Percentiles rank a stretch among this genome's conserved stretches.
Evolutionary conservation across 352 stramenopile species (phyloP).

Genomic region (Globisporangium nagaii): DNA sequence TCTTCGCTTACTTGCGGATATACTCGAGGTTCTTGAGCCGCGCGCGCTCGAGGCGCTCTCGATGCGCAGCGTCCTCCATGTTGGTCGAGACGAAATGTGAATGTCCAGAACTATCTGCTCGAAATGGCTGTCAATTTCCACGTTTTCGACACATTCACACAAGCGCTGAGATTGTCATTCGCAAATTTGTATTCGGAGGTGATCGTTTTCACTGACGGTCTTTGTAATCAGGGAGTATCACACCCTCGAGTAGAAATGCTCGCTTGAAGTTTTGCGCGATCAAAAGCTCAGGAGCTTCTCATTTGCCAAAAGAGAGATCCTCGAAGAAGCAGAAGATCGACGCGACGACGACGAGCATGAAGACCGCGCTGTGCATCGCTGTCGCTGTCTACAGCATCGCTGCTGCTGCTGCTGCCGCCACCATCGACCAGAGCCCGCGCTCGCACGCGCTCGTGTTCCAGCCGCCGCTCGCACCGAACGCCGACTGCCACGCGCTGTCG

Average conservation of each 20-base stretch:
- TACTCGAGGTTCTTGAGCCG: conserved; percentile 73
- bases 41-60: conserved; percentile 53
- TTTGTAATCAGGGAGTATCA: too few species aligned
- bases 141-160: background rate
- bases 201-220: too few species aligned
- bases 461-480: background rate
- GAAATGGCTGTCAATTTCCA: too few species aligned
- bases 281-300: too few species aligned
- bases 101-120: too few species aligned
- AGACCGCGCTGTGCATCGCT: background rate
- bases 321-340: background rate
- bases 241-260: too few species aligned
- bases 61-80: conserved; percentile 47
- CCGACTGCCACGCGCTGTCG: conserved; percentile 50
- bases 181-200: too few species aligned
- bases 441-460: conserved; percentile 26
- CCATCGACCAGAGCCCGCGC: background rate
- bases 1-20: conserved; percentile 41
- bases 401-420: background rate
- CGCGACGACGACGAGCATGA: background rate
- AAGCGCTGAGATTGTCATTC: too few species aligned
- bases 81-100: too few species aligned
- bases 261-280: too few species aligned
- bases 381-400: background rate
- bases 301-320: too few species aligned